A percentile compares a stretch with the other conserved stretches of the same genome.
These are phyloP conservation scores for Detonula confervacea DNA, from an alignment of 352 stramenopile species.

Conservation along the genomic window DNA sequence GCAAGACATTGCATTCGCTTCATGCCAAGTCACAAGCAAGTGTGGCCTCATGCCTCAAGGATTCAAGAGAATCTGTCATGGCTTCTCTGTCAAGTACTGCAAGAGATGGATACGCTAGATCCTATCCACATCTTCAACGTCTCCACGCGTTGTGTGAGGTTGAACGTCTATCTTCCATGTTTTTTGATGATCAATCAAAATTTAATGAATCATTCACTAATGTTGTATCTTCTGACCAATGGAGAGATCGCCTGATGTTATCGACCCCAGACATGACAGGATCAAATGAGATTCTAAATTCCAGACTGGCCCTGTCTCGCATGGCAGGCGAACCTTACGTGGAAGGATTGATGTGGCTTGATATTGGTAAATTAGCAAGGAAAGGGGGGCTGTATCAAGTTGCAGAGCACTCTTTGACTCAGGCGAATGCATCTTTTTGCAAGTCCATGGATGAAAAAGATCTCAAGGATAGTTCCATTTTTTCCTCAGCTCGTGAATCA, in stretches of 20 bases:
- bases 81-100: constrained; percentile 70
- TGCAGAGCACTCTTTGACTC: constrained; percentile 73
- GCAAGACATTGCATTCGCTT: constrained; percentile 52
- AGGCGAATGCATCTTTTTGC: constrained; percentile 67
- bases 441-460: constrained; percentile 30
- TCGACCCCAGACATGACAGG: constrained; percentile 51
- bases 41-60: constrained; percentile 52
- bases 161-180: constrained; percentile 64
- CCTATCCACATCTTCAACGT: constrained; percentile 75
- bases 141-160: constrained; percentile 82
- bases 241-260: constrained; percentile 48
- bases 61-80: constrained; percentile 72
- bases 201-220: constrained; percentile 27
- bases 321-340: constrained; percentile 65
- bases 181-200: constrained; percentile 41
- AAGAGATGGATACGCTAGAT: constrained; percentile 81
- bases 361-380: constrained; percentile 73
- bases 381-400: constrained; percentile 70
- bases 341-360: constrained; percentile 78
- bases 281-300: constrained; percentile 75
- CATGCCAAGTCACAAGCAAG: constrained; percentile 42
- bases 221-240: constrained; percentile 44
- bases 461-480: constrained; percentile 1
- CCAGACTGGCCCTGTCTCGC: constrained; percentile 71
- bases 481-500: constrained; percentile 33